Evolutionary conservation across 2,329 filamentous ascomycete genomes (phyloP).

Genomic region (Aspergillus sp.): DNA sequence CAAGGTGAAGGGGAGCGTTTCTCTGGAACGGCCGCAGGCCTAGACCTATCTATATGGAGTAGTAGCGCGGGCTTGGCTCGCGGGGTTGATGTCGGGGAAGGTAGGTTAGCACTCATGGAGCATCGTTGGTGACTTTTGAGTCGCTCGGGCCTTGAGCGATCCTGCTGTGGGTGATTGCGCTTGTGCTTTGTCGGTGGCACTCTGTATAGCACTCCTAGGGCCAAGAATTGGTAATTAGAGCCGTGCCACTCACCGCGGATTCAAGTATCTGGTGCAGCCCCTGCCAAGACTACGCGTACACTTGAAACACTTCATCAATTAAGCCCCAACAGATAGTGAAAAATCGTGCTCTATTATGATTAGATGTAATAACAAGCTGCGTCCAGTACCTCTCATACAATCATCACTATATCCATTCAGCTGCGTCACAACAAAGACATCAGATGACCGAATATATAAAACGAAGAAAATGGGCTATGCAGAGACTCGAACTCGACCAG

Average conservation of each 20-base stretch:
- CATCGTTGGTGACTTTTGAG: too few relatives aligned
- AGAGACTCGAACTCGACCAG: conserved; percentile 6
- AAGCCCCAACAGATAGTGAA: too few relatives aligned
- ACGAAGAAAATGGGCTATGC: conserved; percentile 4
- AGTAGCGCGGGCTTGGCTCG: not conserved
- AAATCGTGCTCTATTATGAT: conserved; percentile 7
- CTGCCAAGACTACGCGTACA: too few relatives aligned
- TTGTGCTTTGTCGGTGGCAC: too few relatives aligned
- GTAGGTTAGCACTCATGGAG: too few relatives aligned
- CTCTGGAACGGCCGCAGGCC: conserved; percentile 29
- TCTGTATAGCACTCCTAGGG: too few relatives aligned
- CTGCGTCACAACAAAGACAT: conserved; percentile 9
- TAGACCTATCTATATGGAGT: not conserved
- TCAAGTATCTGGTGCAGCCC: too few relatives aligned
- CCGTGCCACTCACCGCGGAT: too few relatives aligned
- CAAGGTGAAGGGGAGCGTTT: conserved; percentile 52
- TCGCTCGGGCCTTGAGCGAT: too few relatives aligned
- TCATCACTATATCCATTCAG: conserved; percentile 15
- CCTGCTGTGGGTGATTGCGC: too few relatives aligned
- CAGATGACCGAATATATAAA: conserved; percentile 9
- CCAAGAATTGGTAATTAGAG: too few relatives aligned
- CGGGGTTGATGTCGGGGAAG: not conserved
- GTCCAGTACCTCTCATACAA: conserved; percentile 2
- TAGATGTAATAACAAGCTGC: conserved; percentile 6
- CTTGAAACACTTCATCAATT: too few relatives aligned